Evolutionary conservation across 2,329 filamentous ascomycete species (phyloP).

Genomic region (Colletotrichum plurivorum): DNA sequence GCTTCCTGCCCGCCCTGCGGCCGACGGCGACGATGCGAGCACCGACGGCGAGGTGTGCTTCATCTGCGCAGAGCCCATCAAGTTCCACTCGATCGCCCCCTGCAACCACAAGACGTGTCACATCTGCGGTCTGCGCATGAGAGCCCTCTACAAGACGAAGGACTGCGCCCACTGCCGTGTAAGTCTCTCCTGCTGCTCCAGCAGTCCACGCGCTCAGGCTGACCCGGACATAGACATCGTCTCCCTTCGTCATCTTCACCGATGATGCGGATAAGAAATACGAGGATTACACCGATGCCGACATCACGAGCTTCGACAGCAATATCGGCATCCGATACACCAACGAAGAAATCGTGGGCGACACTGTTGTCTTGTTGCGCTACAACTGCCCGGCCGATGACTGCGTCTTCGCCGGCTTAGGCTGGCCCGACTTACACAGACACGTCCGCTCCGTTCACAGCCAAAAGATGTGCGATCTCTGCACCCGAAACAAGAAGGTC

Average conservation of each 20-base stretch:
- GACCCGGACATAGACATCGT: constrained; percentile 68
- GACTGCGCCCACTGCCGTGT: constrained; percentile 96
- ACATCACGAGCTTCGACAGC: constrained; percentile 84
- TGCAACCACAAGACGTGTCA: constrained; percentile 98
- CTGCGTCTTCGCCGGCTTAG: constrained; percentile 85
- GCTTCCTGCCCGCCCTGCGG: constrained; percentile 43
- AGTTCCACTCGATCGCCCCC: constrained; percentile 89
- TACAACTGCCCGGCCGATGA: constrained; percentile 94
- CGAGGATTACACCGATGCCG: constrained; percentile 81
- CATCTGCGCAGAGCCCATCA: constrained; percentile 93
- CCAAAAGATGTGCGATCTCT: constrained; percentile 93
- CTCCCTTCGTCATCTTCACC: constrained; percentile 90
- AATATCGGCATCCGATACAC: constrained; percentile 95
- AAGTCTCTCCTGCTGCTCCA: constrained; percentile 50
- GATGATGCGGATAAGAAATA: constrained; percentile 86
- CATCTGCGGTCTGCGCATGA: constrained; percentile 91
- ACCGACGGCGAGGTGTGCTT: constrained; percentile 90
- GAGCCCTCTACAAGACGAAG: constrained; percentile 95
- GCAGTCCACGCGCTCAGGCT: constrained; percentile 23
- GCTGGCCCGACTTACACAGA: constrained; percentile 71
- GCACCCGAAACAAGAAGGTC: constrained; percentile 94
- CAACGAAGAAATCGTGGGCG: constrained; percentile 89
- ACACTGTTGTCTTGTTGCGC: constrained; percentile 87
- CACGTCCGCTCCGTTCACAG: constrained; percentile 88
- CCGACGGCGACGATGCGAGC: constrained; percentile 59